Evolutionary conservation across 495 filamentous ascomycete species (phyloP).

Genomic region (Trichoderma asperelloides): DNA sequence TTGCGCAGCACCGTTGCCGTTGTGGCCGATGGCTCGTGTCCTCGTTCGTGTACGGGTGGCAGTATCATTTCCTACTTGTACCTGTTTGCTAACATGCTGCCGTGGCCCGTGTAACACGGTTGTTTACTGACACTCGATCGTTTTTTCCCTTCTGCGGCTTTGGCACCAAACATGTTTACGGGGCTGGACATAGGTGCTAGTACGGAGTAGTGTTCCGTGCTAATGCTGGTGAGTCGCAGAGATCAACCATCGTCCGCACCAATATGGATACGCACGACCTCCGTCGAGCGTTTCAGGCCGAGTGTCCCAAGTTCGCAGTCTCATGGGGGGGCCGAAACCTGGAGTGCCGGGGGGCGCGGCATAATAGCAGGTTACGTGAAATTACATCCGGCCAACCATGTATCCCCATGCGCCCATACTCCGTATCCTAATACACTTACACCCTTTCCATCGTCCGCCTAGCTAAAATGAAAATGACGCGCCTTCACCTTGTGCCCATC

Average conservation of each 20-base stretch:
- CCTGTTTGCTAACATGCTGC: not conserved
- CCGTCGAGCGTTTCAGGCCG: conserved; percentile 2
- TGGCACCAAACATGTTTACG: not conserved
- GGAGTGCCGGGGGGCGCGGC: not conserved
- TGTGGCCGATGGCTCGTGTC: not conserved
- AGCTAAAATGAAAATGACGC: conserved; percentile 7
- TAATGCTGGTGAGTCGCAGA: not conserved
- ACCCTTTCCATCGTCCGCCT: conserved; percentile 2
- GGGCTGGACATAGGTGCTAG: not conserved
- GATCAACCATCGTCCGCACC: not conserved
- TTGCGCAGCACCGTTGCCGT: conserved; percentile 2
- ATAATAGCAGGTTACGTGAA: not conserved
- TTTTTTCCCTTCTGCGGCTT: not conserved
- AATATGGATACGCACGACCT: not conserved
- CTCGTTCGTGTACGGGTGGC: too few species aligned
- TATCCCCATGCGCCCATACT: not conserved
- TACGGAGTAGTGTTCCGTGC: not conserved
- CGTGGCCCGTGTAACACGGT: too few species aligned
- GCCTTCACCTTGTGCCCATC: conserved; percentile 4
- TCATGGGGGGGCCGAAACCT: conserved; percentile 5
- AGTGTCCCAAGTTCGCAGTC: not conserved
- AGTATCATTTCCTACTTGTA: not conserved
- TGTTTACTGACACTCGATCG: too few species aligned
- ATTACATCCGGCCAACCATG: not conserved
- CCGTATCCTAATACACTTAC: not conserved